A percentile compares a stretch with the other conserved stretches of the same genome.
Evolutionary conservation across 1,284 basidiomycete species (phyloP).

Genomic region (Caloboletus inedulis): DNA sequence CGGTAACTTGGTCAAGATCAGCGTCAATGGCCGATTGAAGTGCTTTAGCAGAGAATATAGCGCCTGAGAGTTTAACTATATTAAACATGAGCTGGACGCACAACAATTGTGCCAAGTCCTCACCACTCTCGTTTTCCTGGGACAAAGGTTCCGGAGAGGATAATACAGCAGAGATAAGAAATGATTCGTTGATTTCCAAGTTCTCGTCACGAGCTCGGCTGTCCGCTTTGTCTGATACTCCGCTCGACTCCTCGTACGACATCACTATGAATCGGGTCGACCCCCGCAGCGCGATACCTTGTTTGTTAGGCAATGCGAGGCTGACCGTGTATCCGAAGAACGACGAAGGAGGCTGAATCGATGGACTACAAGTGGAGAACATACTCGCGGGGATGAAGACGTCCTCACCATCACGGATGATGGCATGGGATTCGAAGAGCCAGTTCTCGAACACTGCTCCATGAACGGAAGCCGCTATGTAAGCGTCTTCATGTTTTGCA

Average conservation of each 20-base stretch:
- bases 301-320: conserved; percentile 66
- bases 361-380: conserved; percentile 20
- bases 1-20: conserved; percentile 44
- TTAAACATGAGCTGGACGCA: conserved; percentile 6
- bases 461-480: conserved; percentile 25
- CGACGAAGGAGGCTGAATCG: conserved; percentile 8
- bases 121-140: conserved; percentile 17
- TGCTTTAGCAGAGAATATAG: conserved; percentile 29
- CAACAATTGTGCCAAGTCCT: not conserved
- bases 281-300: conserved; percentile 57
- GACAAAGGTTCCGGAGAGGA: conserved; percentile 15
- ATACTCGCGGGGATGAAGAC: conserved; percentile 31
- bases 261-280: conserved; percentile 60
- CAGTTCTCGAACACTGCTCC: conserved; percentile 23
- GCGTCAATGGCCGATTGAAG: conserved; percentile 35
- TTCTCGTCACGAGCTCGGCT: conserved; percentile 35
- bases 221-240: conserved; percentile 2
- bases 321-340: conserved; percentile 42
- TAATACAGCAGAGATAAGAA: conserved; percentile 46
- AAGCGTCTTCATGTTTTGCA: conserved; percentile 46
- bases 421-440: conserved; percentile 33
- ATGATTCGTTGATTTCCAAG: conserved; percentile 69
- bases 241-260: conserved; percentile 26
- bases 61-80: conserved; percentile 3
- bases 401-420: conserved; percentile 51